Evolutionary conservation across 805 yeast species (phyloP), one percentile per base, ranked within the genome.

Genomic region (Lipomyces kockii): DNA sequence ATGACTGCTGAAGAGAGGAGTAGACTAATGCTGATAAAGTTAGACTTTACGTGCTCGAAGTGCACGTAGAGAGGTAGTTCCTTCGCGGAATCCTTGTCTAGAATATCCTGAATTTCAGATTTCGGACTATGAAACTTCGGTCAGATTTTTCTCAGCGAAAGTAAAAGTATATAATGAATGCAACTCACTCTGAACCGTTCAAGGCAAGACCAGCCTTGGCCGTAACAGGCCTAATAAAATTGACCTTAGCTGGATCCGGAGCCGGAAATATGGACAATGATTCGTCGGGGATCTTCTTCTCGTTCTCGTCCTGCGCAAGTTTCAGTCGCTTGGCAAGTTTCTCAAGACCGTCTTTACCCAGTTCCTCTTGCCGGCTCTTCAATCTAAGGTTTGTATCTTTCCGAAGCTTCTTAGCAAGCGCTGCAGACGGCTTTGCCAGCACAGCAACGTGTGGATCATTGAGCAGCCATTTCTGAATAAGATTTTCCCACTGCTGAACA

Each of bases 11-110:
- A 85, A 9, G 88, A 85, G 75, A 90, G 76, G 49, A 88, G 77
- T 51, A 91, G 76, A 66, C 87, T 85, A 25, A 92, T 82, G 14
- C 89, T 86, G 46, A 91, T 85, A 76, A 94, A 95, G 74, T 90
- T 88, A 0, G 97, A 90, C 63, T 87, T 84, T 75, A 86, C 89
- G 70, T 89, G 86, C 77, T 95, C 98, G 72, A 90, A 83, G 75
- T 92, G 95, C 61, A 93, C 76, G 69, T 86, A 87, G 51, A 93
- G 77, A 3, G 93, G 92, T 69, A 89, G 83, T 61, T 83, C 80
- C 1, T 65, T 35, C 14, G 39, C 53, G 20, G 49, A 63, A 32
- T 73, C 74, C 2, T 20, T 46, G 27, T 65, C 62, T 17, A 76
- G 61, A 17, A 69, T 46, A 39, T 60, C 55, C 68, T 78, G 78